These are phyloP conservation scores for Endocarpon pusillum DNA, from an alignment of 495 filamentous ascomycete species.

Conservation along the genomic window DNA sequence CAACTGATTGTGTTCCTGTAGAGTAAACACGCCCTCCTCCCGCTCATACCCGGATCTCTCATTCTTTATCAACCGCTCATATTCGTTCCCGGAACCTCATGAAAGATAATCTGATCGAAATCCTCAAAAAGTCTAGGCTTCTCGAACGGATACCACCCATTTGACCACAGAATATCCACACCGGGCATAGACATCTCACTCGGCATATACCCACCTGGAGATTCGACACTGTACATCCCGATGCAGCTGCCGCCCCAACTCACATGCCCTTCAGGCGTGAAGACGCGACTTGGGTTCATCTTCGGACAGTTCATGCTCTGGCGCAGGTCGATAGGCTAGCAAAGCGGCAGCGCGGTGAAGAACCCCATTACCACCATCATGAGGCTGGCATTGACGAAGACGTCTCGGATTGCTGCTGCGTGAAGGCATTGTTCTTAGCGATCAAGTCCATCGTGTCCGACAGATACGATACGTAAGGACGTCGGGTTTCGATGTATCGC, in stretches of 20 bases:
- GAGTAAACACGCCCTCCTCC: slow-evolving; percentile 31
- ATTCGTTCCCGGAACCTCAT: slow-evolving; percentile 34
- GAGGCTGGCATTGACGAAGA: slow-evolving; percentile 28
- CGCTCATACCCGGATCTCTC: slow-evolving; percentile 33
- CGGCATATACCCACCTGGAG: slow-evolving; percentile 41
- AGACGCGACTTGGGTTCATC: slow-evolving; percentile 39
- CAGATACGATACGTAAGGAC: slow-evolving; percentile 38
- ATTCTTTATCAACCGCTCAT: slow-evolving; percentile 20
- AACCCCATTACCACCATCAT: slow-evolving; percentile 41
- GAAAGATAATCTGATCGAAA: slow-evolving; percentile 39
- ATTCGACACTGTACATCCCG: slow-evolving; percentile 38
- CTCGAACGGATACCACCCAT: slow-evolving; percentile 23
- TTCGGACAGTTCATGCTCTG: slow-evolving; percentile 37
- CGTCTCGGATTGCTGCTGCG: slow-evolving; percentile 25
- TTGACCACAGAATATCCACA: slow-evolving; percentile 35
- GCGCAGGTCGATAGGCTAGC: slow-evolving; percentile 38
- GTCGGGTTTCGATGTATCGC: slow-evolving; percentile 40
- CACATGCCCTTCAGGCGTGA: slow-evolving; percentile 37
- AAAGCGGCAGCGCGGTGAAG: slow-evolving; percentile 34
- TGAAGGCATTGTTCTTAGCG: slow-evolving; percentile 38
- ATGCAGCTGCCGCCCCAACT: slow-evolving; percentile 37
- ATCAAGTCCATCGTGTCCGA: slow-evolving; percentile 41
- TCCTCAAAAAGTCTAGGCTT: slow-evolving; percentile 39
- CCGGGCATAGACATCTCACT: slow-evolving; percentile 36
- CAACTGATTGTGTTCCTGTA: slow-evolving; percentile 32